Base-by-base conservation (phyloP, 495 filamentous ascomycete genomes). In the Podospora didyma region DNA sequence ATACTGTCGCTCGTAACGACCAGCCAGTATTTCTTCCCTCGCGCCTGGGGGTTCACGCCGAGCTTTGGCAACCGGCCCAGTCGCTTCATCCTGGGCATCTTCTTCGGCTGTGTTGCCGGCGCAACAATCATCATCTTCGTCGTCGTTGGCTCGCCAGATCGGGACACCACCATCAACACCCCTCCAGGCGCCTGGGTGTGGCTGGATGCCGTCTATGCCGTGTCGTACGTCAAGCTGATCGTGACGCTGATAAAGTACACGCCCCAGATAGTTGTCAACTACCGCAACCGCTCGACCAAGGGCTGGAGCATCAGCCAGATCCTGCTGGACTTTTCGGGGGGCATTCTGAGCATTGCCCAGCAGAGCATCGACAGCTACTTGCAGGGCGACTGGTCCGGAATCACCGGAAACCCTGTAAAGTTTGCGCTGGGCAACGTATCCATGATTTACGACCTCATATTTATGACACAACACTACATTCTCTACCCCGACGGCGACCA, bases 351-450 rank as follows among this genome's bases (percentile, higher is more conserved):
- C 26, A 78, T 97, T 31, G 69, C 80, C 2, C 94, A 98, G 69
- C 76, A 96, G 53, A 67, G 88, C 9, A 80, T 97, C 46, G 94
- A 98, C 71, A 90, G 88, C 20, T 89, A 86, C 56, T 69, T 96
- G 10, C 88, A 96, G 66, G 76, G 77, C 28, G 89, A 96, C 69
- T 96, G 91, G 90, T 88, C 86, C 7, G 94, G 93, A 2, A 76
- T 97, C 53, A 87, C 85, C 0, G 94, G 95, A 0, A 98, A 97
- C 60, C 91, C 93, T 3, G 85, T 92, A 59, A 98, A 98, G 73
- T 81, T 98, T 51, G 82, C 84, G 16, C 75, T 98, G 46, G 86
- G 87, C 7, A 92, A 94, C 64, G 79, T 96, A 50, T 86, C 85
- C 42, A 86, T 97, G 54, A 58, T 88, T n/a, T 97, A 96, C 65